Evolutionary conservation across 352 stramenopile genomes (phyloP).

Genomic region (Globisporangium paddicum): DNA sequence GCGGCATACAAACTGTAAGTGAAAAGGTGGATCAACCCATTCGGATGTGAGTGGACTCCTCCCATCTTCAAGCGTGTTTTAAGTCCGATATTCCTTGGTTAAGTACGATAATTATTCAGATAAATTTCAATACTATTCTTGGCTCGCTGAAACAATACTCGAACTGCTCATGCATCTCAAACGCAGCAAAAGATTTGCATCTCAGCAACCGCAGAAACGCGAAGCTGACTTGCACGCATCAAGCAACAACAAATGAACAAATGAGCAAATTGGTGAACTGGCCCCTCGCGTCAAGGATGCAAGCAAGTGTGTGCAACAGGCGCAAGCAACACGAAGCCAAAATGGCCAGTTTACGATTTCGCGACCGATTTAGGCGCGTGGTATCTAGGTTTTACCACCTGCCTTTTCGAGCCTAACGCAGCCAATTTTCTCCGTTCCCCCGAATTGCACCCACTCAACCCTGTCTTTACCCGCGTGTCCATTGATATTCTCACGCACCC

Average conservation of each 20-base stretch:
- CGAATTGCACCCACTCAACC: not conserved
- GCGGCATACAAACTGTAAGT: constrained; percentile 2
- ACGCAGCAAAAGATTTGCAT: not conserved
- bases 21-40: constrained; percentile 7
- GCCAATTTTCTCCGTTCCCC: not conserved
- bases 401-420: not conserved
- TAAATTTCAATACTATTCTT: no score
- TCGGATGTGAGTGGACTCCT: not conserved
- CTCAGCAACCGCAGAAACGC: not conserved
- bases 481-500: constrained; percentile 16
- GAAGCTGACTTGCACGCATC: no score
- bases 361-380: not conserved
- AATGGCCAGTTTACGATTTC: constrained; percentile 13
- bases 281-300: constrained; percentile 5
- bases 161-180: not conserved
- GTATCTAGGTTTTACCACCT: not conserved
- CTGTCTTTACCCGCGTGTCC: constrained; percentile 16
- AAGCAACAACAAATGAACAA: no score
- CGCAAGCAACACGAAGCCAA: constrained; percentile 5
- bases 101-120: no score
- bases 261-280: constrained; percentile 10
- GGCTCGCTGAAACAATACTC: not conserved
- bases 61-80: constrained; percentile 11
- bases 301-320: not conserved
- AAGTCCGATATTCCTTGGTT: no score